Evolutionary conservation across 495 filamentous ascomycete genomes (phyloP).

Genomic region (Acidiella bohemica): DNA sequence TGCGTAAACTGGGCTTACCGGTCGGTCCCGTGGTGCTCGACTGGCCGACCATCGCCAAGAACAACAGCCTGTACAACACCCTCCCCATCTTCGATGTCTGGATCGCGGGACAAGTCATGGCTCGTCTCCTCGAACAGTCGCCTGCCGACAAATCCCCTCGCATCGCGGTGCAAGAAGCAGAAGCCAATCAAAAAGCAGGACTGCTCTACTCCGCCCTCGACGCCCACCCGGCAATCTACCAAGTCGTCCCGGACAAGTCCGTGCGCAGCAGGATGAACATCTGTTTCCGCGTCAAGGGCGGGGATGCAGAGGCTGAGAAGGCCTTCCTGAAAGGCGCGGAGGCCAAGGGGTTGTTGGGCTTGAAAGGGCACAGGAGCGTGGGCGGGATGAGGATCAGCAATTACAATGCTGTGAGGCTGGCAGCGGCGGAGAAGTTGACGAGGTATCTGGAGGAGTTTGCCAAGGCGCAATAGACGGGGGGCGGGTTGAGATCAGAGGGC

Average conservation of each 20-base stretch:
- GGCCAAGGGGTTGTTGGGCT: slow-evolving; percentile 46
- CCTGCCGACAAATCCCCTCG: slow-evolving; percentile 36
- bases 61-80: slow-evolving; percentile 88
- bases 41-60: slow-evolving; percentile 69
- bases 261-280: slow-evolving; percentile 82
- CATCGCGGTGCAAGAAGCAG: slow-evolving; percentile 54
- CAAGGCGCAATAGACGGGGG: slow-evolving; percentile 4
- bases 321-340: slow-evolving; percentile 61
- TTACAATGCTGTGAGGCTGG: slow-evolving; percentile 33
- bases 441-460: slow-evolving; percentile 30
- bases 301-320: slow-evolving; percentile 55
- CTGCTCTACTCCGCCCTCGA: slow-evolving; percentile 65
- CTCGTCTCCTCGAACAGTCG: slow-evolving; percentile 43
- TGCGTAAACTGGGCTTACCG: slow-evolving; percentile 64
- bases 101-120: slow-evolving; percentile 75
- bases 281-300: slow-evolving; percentile 64
- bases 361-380: slow-evolving; percentile 74
- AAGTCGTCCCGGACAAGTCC: slow-evolving; percentile 56
- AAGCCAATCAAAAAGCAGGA: slow-evolving; percentile 57
- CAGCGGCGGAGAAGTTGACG: slow-evolving; percentile 27
- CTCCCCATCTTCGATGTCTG: slow-evolving; percentile 88
- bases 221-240: slow-evolving; percentile 52
- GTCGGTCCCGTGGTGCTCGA: slow-evolving; percentile 64
- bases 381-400: slow-evolving; percentile 54
- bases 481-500: neutral